Evolutionary conservation across 1,139 yeast genomes (phyloP).

Genomic region (Scheffersomyces quercinus): DNA sequence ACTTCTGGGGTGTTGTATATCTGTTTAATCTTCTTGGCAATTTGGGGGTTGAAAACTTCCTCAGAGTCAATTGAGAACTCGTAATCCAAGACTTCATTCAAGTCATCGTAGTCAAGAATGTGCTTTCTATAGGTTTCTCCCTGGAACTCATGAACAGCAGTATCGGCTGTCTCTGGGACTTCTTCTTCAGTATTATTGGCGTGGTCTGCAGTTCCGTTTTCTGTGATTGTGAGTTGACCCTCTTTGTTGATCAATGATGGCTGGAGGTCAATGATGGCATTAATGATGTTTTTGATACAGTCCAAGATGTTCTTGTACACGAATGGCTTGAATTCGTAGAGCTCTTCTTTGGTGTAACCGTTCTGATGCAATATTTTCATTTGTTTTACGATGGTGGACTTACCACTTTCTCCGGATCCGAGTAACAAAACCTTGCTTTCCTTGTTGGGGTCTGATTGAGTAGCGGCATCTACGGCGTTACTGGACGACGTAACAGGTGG

Average conservation of each 20-base stretch:
- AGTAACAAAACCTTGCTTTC: conserved; percentile 64
- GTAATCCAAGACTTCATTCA: conserved; percentile 48
- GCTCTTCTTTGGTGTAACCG: conserved; percentile 66
- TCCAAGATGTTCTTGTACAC: conserved; percentile 69
- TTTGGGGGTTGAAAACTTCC: conserved; percentile 42
- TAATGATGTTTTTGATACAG: conserved; percentile 61
- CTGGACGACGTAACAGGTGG: conserved; percentile 3
- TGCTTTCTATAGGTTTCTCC: conserved; percentile 11
- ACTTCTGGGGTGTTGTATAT: conserved; percentile 64
- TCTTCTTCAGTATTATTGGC: conserved; percentile 12
- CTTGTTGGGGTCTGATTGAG: conserved; percentile 16
- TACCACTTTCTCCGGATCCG: conserved; percentile 82
- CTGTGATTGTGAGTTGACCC: conserved; percentile 16
- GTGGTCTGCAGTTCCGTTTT: conserved; percentile 6
- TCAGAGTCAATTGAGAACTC: conserved; percentile 51
- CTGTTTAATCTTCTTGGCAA: conserved; percentile 46
- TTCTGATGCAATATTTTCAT: conserved; percentile 71
- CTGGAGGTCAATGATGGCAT: conserved; percentile 53
- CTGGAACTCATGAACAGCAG: background rate
- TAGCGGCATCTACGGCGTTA: conserved; percentile 9
- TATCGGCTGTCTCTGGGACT: conserved; percentile 11
- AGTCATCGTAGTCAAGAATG: conserved; percentile 38
- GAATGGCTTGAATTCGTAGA: conserved; percentile 65
- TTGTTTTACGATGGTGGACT: conserved; percentile 75
- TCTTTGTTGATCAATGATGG: conserved; percentile 49